Evolutionary conservation across 2,329 filamentous ascomycete genomes (phyloP).

Genomic region (Tolypocladium amazonense): DNA sequence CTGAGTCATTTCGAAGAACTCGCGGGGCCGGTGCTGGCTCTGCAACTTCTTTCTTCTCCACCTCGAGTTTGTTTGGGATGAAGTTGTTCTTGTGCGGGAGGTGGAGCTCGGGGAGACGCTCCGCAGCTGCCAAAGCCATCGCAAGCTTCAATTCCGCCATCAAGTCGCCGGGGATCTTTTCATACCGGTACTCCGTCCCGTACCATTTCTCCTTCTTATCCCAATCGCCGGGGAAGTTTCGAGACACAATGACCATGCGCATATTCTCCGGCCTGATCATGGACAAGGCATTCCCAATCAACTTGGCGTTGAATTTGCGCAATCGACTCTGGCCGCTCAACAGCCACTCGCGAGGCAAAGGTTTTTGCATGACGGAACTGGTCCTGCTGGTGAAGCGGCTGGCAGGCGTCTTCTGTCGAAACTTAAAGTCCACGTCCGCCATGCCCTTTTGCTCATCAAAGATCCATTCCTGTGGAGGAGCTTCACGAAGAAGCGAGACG

Average conservation of each 20-base stretch:
- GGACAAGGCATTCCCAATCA: slow-evolving; percentile 63
- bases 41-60: slow-evolving; percentile 85
- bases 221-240: slow-evolving; percentile 76
- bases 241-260: slow-evolving; percentile 71
- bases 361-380: slow-evolving; percentile 84
- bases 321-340: slow-evolving; percentile 70
- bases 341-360: slow-evolving; percentile 75
- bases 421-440: slow-evolving; percentile 89
- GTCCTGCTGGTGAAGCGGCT: slow-evolving; percentile 81
- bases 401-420: slow-evolving; percentile 84
- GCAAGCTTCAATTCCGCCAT: slow-evolving; percentile 60
- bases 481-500: slow-evolving; percentile 72
- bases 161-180: slow-evolving; percentile 69
- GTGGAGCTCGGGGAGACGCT: slow-evolving; percentile 62
- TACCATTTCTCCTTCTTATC: slow-evolving; percentile 94
- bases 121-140: slow-evolving; percentile 41
- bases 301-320: slow-evolving; percentile 67
- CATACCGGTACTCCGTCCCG: slow-evolving; percentile 81
- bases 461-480: slow-evolving; percentile 81
- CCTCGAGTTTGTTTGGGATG: slow-evolving; percentile 83
- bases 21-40: slow-evolving; percentile 64
- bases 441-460: slow-evolving; percentile 85
- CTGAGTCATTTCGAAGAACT: slow-evolving; percentile 73
- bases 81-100: slow-evolving; percentile 93
- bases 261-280: slow-evolving; percentile 83